Evolutionary conservation across 2,329 filamentous ascomycete species (phyloP).

Genomic region (Nemania bipapillata): DNA sequence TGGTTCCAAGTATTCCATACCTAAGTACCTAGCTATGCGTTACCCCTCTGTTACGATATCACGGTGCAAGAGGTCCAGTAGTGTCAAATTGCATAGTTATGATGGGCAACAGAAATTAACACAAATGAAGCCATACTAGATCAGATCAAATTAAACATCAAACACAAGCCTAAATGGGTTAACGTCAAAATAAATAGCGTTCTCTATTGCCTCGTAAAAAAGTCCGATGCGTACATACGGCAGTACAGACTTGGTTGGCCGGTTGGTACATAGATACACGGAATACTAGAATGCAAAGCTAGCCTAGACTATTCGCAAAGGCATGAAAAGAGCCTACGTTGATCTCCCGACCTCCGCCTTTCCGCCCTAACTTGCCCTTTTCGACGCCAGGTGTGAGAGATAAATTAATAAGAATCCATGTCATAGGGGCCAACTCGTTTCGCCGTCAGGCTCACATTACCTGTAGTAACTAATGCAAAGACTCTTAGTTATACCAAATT

Average conservation of each 20-base stretch:
- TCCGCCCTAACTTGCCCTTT: constrained; percentile 17
- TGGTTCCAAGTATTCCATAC: not conserved
- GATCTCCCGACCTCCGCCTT: not conserved
- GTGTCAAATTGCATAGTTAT: too few relatives aligned
- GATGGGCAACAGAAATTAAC: too few relatives aligned
- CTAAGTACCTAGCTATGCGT: not conserved
- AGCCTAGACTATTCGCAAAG: not conserved
- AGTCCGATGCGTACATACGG: constrained; percentile 31
- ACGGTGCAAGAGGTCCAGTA: too few relatives aligned
- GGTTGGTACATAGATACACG: constrained; percentile 27
- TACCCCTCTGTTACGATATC: too few relatives aligned
- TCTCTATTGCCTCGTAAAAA: constrained; percentile 37
- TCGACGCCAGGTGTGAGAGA: constrained; percentile 28
- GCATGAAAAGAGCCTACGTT: not conserved
- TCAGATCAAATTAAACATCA: not conserved
- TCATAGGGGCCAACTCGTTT: constrained; percentile 10
- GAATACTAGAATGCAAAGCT: constrained; percentile 13
- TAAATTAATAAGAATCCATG: constrained; percentile 11
- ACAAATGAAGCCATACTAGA: too few relatives aligned
- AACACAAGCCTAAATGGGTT: too few relatives aligned
- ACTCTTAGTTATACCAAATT: constrained; percentile 3
- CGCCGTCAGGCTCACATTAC: constrained; percentile 22
- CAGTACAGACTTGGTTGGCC: constrained; percentile 20
- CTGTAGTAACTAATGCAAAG: constrained; percentile 25
- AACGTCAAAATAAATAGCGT: constrained; percentile 18